Conservation (phyloP, 2,329 filamentous ascomycete species). For the Herpotrichia juniperi region DNA sequence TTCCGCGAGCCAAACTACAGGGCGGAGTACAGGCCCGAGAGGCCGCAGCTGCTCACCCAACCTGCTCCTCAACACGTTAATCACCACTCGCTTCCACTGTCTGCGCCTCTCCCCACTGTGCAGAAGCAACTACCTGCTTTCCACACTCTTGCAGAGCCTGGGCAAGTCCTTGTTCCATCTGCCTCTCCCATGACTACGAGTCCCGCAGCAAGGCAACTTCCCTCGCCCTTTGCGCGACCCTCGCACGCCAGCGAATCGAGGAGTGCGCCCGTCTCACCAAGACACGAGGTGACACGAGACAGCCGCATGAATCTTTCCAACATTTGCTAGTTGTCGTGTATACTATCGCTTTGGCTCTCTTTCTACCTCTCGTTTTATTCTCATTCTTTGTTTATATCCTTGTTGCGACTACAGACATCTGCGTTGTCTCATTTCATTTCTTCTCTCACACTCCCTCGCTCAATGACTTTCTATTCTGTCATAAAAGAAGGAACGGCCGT, state of each 20-base stretch:
- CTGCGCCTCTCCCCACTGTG: conserved; percentile 22
- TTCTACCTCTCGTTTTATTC: neutral
- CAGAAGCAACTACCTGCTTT: conserved; percentile 41
- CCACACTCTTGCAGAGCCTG: conserved; percentile 39
- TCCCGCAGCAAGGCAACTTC: conserved; percentile 38
- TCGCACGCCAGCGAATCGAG: conserved; percentile 25
- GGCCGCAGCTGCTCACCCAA: conserved; percentile 39
- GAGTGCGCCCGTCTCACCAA: conserved; percentile 42
- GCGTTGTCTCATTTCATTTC: neutral
- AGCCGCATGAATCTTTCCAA: conserved; percentile 39
- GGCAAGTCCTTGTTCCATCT: conserved; percentile 24
- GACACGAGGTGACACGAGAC: conserved; percentile 28
- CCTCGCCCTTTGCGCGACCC: conserved; percentile 34
- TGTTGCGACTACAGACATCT: conserved; percentile 2
- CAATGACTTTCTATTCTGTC: neutral
- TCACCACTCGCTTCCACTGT: conserved; percentile 39
- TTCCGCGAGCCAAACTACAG: conserved; percentile 32
- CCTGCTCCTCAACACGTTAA: conserved; percentile 31
- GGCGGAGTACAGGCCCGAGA: conserved; percentile 27
- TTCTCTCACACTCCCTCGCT: conserved; percentile 1
- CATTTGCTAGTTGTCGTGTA: conserved; percentile 19
- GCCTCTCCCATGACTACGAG: conserved; percentile 29
- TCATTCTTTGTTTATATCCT: conserved; percentile 8
- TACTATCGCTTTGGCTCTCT: neutral
- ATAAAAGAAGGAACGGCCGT: conserved; percentile 7